phyloP scores from a whole-genome alignment of 495 filamentous ascomycete genomes.

The Podospora fimiseda region DNA sequence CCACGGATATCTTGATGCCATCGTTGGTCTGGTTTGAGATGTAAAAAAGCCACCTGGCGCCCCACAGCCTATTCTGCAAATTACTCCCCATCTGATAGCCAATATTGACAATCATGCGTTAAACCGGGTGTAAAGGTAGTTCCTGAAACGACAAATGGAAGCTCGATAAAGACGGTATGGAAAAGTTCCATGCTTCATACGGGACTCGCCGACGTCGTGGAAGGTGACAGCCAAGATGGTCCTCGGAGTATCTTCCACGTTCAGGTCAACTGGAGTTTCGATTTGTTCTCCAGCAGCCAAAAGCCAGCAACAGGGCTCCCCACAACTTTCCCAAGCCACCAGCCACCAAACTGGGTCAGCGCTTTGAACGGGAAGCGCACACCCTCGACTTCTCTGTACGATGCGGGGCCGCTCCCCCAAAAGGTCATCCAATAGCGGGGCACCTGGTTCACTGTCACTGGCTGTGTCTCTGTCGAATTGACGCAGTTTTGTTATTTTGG shows the following conservation, averaged over 20 bases:
- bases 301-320: background rate
- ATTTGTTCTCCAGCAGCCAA: too few relatives aligned
- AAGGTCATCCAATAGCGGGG: conserved; percentile 1
- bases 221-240: background rate
- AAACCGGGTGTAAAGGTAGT: conserved; percentile 9
- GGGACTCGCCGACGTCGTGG: background rate
- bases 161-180: background rate
- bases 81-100: conserved; percentile 8
- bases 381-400: too few relatives aligned
- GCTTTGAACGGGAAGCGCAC: background rate
- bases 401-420: background rate
- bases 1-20: conserved; percentile 6
- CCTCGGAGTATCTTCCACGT: background rate
- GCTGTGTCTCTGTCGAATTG: conserved; percentile 15
- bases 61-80: background rate
- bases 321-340: conserved; percentile 6
- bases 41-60: background rate
- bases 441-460: background rate
- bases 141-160: conserved; percentile 20
- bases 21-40: background rate
- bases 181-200: too few relatives aligned
- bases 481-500: conserved; percentile 11
- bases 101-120: conserved; percentile 6
- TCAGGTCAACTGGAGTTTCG: background rate
- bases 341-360: background rate